Conservation (phyloP, 345 rosid species). For the Atalantia buxifolia region DNA sequence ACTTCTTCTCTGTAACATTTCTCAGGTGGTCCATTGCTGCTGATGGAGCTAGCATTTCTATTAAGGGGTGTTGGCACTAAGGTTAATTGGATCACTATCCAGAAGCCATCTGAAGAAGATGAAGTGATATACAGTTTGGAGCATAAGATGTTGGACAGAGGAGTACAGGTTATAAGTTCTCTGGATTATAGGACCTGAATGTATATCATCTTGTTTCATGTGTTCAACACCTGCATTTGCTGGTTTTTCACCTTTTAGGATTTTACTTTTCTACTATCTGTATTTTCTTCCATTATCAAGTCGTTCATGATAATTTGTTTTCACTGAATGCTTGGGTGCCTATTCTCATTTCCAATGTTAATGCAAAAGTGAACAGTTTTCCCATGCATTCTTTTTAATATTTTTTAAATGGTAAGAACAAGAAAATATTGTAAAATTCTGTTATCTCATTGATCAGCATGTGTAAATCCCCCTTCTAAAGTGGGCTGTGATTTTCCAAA, state of each 20-base stretch:
- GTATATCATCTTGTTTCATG: background rate
- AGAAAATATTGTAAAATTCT: background rate
- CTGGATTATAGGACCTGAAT: background rate
- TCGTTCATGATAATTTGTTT: background rate
- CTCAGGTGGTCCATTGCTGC: slow-evolving; percentile 49
- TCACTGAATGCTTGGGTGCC: background rate
- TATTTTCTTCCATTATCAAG: too few relatives aligned
- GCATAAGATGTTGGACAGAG: slow-evolving; percentile 50
- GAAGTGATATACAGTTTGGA: slow-evolving; percentile 48
- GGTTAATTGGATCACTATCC: slow-evolving; percentile 48
- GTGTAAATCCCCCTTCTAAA: background rate
- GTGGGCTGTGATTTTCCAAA: background rate
- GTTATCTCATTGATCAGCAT: background rate
- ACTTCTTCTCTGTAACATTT: background rate
- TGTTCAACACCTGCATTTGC: background rate
- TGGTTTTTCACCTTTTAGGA: background rate
- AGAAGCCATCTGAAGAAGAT: slow-evolving; percentile 33
- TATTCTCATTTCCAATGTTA: background rate
- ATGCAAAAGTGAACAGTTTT: background rate
- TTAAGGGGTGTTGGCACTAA: slow-evolving; percentile 51
- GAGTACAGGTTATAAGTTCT: slow-evolving; percentile 39
- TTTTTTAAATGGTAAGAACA: background rate
- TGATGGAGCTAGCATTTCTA: slow-evolving; percentile 56
- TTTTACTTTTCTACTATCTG: background rate
- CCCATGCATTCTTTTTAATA: background rate